These are phyloP conservation scores for Pneumocystis wakefieldiae DNA, from an alignment of 1,139 yeast species.

Conservation along the genomic window DNA sequence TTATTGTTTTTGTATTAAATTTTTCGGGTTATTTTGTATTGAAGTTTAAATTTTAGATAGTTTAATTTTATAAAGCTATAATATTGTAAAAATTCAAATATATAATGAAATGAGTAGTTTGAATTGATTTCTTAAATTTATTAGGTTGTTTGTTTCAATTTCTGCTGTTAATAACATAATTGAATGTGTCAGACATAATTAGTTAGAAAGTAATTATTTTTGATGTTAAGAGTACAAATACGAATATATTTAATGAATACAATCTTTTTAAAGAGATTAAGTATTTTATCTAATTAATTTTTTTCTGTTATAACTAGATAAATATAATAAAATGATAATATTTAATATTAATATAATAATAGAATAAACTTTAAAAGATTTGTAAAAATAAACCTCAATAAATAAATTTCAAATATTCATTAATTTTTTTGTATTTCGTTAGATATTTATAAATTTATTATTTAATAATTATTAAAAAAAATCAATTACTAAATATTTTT, in stretches of 20 bases:
- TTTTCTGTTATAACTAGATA: background rate
- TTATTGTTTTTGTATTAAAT: background rate
- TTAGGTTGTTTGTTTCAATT: background rate
- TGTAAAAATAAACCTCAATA: too few relatives aligned
- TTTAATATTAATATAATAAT: too few relatives aligned
- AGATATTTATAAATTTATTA: too few relatives aligned
- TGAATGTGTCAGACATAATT: background rate
- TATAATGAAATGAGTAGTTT: background rate
- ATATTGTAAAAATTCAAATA: background rate
- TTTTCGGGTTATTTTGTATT: too few relatives aligned
- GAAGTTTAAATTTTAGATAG: too few relatives aligned
- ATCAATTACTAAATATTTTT: too few relatives aligned
- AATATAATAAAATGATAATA: too few relatives aligned
- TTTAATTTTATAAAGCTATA: background rate
- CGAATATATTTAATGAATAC: background rate
- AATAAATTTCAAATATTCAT: too few relatives aligned
- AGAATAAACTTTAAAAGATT: too few relatives aligned
- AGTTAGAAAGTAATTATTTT: background rate
- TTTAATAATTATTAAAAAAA: too few relatives aligned
- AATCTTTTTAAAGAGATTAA: background rate
- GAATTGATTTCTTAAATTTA: background rate
- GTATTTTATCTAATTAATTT: background rate
- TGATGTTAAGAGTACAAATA: background rate
- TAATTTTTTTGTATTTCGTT: too few relatives aligned
- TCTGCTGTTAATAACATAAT: background rate